Evolutionary conservation across 768 basidiomycete species (phyloP).

Genomic region (Chalciporus pseudorubinellus): DNA sequence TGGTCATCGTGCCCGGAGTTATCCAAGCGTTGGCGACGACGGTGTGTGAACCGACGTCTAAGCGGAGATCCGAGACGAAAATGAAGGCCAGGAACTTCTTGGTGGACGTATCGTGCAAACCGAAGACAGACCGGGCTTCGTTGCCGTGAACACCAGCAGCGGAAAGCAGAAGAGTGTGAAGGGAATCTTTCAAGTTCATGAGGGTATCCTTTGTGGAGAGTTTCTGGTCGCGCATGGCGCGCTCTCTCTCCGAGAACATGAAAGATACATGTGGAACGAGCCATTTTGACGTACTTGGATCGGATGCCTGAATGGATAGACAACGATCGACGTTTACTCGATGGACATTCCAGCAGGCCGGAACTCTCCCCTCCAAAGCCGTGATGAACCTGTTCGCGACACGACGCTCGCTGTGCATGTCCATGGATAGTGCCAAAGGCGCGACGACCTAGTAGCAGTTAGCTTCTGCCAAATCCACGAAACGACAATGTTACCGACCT

Average conservation of each 20-base stretch:
- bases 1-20: constrained; percentile 32
- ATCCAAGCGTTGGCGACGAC: constrained; percentile 51
- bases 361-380: constrained; percentile 9
- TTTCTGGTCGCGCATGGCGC: constrained; percentile 1
- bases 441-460: constrained; percentile 19
- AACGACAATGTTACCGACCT: constrained; percentile 16
- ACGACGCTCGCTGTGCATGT: constrained; percentile 12
- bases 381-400: constrained; percentile 31
- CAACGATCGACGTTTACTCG: constrained; percentile 36
- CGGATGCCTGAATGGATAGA: constrained; percentile 29
- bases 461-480: not conserved
- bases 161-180: constrained; percentile 28
- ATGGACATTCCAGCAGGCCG: constrained; percentile 38
- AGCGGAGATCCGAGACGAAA: constrained; percentile 44
- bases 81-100: constrained; percentile 38
- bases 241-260: constrained; percentile 35
- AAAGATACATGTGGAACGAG: constrained; percentile 30
- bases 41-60: constrained; percentile 50
- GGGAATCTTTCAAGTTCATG: constrained; percentile 32
- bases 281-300: constrained; percentile 26
- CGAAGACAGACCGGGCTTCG: constrained; percentile 19
- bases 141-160: constrained; percentile 23
- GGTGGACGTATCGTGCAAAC: constrained; percentile 15
- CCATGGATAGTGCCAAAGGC: constrained; percentile 15
- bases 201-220: constrained; percentile 22